These are phyloP conservation scores for Lojkania enalia DNA, from an alignment of 2,329 filamentous ascomycete genomes.

Conservation along the genomic window DNA sequence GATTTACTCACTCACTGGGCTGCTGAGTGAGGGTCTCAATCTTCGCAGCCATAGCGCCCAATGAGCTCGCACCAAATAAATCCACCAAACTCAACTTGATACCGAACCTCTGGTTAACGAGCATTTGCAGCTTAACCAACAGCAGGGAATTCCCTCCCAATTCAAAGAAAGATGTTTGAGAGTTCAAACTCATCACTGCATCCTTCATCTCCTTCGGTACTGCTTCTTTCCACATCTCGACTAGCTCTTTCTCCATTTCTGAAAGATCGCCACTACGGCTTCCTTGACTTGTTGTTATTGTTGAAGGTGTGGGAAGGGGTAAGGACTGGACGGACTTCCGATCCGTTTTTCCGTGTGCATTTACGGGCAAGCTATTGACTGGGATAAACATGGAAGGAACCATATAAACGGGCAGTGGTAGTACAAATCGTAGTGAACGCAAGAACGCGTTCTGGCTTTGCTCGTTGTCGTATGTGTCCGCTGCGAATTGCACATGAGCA, in stretches of 20 bases:
- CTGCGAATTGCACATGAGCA: slow-evolving; percentile 12
- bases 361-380: slow-evolving; percentile 7
- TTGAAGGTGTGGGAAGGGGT: neutral
- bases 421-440: slow-evolving; percentile 28
- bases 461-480: neutral
- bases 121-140: neutral
- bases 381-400: slow-evolving; percentile 26
- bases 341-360: slow-evolving; percentile 5
- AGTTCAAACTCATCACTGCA: neutral
- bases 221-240: neutral
- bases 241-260: neutral
- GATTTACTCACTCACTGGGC: too few species aligned
- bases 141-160: neutral
- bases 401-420: slow-evolving; percentile 44
- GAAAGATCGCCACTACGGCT: neutral
- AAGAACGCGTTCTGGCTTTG: neutral
- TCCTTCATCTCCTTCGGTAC: neutral
- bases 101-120: neutral
- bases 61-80: neutral
- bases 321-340: slow-evolving; percentile 14
- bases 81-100: neutral
- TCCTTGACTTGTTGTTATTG: neutral
- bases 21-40: neutral
- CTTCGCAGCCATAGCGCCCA: neutral
- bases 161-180: neutral